These are phyloP conservation scores for Paraconiothyrium brasiliense DNA, from an alignment of 2,329 filamentous ascomycete species.

Conservation along the genomic window DNA sequence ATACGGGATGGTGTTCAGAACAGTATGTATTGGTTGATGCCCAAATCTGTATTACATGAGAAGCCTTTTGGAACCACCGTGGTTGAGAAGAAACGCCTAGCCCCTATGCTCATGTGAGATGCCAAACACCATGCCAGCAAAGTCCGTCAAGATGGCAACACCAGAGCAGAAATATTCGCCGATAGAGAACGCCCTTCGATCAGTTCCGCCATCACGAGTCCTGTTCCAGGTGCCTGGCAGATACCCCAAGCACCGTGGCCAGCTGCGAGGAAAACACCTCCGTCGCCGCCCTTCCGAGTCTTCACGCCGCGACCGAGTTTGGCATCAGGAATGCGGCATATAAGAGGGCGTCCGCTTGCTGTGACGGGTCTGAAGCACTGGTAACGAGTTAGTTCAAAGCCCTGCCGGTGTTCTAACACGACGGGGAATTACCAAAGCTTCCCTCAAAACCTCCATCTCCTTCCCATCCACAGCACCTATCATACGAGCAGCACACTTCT, in stretches of 20 bases:
- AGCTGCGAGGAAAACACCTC: conserved; percentile 75
- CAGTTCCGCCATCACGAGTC: conserved; percentile 75
- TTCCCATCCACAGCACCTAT: conserved; percentile 57
- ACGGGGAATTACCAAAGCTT: conserved; percentile 60
- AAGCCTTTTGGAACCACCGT: not conserved
- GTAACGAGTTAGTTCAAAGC: conserved; percentile 13
- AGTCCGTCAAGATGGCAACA: conserved; percentile 29
- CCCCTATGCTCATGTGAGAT: not conserved
- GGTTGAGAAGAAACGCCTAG: not conserved
- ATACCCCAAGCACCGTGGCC: conserved; percentile 81
- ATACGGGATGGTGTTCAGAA: not conserved
- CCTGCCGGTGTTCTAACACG: not conserved
- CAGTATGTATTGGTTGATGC: conserved; percentile 3
- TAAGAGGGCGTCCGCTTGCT: conserved; percentile 68
- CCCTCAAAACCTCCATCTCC: conserved; percentile 69
- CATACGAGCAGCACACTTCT: conserved; percentile 59
- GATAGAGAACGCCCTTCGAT: conserved; percentile 67
- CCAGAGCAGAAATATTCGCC: conserved; percentile 67
- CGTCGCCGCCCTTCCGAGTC: conserved; percentile 55
- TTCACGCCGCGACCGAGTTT: conserved; percentile 62
- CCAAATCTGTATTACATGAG: conserved; percentile 6
- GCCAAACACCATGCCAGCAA: not conserved
- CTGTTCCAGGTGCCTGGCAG: conserved; percentile 68
- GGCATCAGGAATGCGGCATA: conserved; percentile 66
- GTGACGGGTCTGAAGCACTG: conserved; percentile 77